Evolutionary conservation across 2,329 filamentous ascomycete genomes (phyloP).

Genomic region (Colletotrichum lupini): DNA sequence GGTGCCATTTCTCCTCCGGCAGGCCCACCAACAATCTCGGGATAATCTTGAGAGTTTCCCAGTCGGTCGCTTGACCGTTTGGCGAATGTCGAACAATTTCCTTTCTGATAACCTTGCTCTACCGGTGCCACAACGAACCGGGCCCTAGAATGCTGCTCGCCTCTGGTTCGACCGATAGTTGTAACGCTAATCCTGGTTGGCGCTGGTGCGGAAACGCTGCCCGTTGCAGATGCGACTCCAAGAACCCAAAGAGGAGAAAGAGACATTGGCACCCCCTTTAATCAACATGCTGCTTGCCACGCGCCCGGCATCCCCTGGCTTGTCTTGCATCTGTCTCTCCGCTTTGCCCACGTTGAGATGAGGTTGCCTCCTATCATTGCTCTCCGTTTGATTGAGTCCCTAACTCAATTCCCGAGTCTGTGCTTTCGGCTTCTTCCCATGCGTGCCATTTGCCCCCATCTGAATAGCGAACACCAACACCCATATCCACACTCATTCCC

Average conservation of each 20-base stretch:
- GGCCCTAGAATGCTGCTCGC: background rate
- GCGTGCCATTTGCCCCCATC: background rate
- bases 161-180: slow-evolving; percentile 35
- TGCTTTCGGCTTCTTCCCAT: slow-evolving; percentile 6
- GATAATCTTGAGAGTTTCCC: slow-evolving; percentile 28
- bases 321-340: slow-evolving; percentile 23
- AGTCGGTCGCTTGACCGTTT: slow-evolving; percentile 6
- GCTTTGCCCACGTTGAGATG: slow-evolving; percentile 21
- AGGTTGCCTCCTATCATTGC: slow-evolving; percentile 28
- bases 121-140: slow-evolving; percentile 21
- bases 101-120: slow-evolving; percentile 26
- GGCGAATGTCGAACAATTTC: slow-evolving; percentile 19
- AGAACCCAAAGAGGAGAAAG: slow-evolving; percentile 28
- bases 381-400: background rate
- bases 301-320: slow-evolving; percentile 25
- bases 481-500: slow-evolving; percentile 19
- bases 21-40: slow-evolving; percentile 32
- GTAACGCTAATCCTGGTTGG: slow-evolving; percentile 25
- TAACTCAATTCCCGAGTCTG: slow-evolving; percentile 20
- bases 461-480: background rate
- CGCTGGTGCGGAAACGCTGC: slow-evolving; percentile 34
- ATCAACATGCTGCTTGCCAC: slow-evolving; percentile 31
- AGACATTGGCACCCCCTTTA: slow-evolving; percentile 36
- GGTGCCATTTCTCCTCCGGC: slow-evolving; percentile 1
- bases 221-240: slow-evolving; percentile 32